Evolutionary conservation across 2,329 filamentous ascomycete species (phyloP).

Genomic region (Epichloe hybrida): DNA sequence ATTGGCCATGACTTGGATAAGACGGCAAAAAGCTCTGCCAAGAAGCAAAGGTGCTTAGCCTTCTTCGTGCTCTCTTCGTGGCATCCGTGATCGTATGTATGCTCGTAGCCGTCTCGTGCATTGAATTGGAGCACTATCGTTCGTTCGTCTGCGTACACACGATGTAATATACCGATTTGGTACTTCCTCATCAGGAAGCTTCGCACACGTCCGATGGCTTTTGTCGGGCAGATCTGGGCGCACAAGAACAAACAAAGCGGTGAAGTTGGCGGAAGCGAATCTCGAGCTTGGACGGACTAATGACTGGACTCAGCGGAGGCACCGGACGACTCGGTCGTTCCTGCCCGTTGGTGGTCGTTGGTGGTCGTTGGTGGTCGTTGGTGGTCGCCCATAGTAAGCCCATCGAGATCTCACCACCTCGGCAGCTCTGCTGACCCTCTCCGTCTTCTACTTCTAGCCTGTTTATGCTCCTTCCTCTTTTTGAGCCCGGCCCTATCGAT

Average conservation of each 20-base stretch:
- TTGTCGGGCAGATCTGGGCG: background rate
- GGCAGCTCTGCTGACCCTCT: background rate
- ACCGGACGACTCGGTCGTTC: background rate
- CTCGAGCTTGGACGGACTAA: background rate
- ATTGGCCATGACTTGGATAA: background rate
- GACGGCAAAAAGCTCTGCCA: background rate
- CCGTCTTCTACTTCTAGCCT: background rate
- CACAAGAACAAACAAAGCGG: background rate
- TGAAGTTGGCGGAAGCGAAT: background rate
- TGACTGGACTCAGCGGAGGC: background rate
- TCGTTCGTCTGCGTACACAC: too few relatives aligned
- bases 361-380: too few relatives aligned
- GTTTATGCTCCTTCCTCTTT: background rate
- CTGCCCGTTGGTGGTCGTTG: background rate
- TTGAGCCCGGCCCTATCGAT: background rate
- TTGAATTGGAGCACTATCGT: background rate
- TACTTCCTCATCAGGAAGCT: too few relatives aligned
- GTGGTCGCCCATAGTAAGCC: too few relatives aligned
- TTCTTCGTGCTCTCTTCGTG: background rate
- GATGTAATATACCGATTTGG: too few relatives aligned
- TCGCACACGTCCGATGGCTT: too few relatives aligned
- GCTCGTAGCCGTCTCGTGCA: background rate
- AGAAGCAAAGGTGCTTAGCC: background rate
- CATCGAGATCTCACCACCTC: conserved; percentile 1
- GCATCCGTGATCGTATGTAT: background rate